These are phyloP conservation scores for Ogataea chonburiensis DNA, from an alignment of 805 yeast genomes.

Conservation along the genomic window DNA sequence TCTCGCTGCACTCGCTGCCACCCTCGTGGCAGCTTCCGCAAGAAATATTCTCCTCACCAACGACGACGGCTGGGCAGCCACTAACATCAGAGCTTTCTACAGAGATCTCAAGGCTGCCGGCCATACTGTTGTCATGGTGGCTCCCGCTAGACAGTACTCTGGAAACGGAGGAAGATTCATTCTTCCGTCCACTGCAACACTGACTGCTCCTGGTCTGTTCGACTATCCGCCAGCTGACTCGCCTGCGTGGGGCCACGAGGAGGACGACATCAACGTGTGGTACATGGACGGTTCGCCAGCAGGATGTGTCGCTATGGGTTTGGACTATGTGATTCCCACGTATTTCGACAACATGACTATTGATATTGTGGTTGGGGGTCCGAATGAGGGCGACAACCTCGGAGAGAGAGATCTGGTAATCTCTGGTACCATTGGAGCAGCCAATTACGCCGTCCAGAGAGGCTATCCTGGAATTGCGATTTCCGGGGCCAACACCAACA, in stretches of 20 bases:
- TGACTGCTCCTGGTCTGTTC: constrained; percentile 48
- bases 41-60: constrained; percentile 50
- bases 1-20: constrained; percentile 11
- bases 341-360: constrained; percentile 42
- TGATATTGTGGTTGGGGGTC: constrained; percentile 52
- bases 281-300: constrained; percentile 59
- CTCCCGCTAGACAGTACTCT: constrained; percentile 50
- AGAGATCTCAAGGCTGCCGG: constrained; percentile 47
- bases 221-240: constrained; percentile 46
- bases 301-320: constrained; percentile 47
- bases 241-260: constrained; percentile 57
- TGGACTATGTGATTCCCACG: constrained; percentile 47
- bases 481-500: constrained; percentile 50
- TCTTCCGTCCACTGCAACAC: constrained; percentile 39
- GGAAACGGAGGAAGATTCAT: constrained; percentile 57
- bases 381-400: constrained; percentile 51
- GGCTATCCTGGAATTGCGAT: constrained; percentile 50
- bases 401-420: constrained; percentile 43
- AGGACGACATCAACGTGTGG: constrained; percentile 43
- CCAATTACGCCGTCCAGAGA: constrained; percentile 47
- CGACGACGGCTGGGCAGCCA: constrained; percentile 58
- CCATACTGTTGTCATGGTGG: constrained; percentile 48
- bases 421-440: constrained; percentile 54
- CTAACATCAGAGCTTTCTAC: constrained; percentile 57
- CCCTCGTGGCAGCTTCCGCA: constrained; percentile 23